Evolutionary conservation across 768 basidiomycete species (phyloP).

Genomic region (Pleurotus giganteus): DNA sequence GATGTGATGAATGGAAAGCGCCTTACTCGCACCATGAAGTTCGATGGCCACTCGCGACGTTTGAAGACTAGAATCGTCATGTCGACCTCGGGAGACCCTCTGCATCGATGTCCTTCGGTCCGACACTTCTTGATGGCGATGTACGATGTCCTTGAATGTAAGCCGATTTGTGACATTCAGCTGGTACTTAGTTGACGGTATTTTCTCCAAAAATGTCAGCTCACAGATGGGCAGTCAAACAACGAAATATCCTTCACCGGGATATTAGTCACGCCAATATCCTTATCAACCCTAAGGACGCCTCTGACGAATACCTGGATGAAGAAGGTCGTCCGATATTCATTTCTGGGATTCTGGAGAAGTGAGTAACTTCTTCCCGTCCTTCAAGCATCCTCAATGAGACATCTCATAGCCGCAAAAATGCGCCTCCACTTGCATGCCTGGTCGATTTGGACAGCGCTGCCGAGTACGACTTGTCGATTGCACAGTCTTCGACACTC

Average conservation of each 20-base stretch:
- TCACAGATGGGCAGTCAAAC: slow-evolving; percentile 9
- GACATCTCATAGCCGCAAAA: background rate
- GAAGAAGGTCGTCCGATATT: slow-evolving; percentile 4
- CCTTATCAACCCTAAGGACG: slow-evolving; percentile 11
- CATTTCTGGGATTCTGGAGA: slow-evolving; percentile 3
- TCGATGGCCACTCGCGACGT: background rate
- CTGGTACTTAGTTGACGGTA: background rate
- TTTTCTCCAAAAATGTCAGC: background rate
- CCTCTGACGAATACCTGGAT: background rate
- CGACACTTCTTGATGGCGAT: slow-evolving; percentile 8
- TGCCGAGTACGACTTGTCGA: background rate
- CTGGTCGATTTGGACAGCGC: background rate
- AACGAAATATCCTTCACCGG: slow-evolving; percentile 20
- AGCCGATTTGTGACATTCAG: background rate
- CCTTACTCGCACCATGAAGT: background rate
- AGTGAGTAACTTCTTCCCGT: background rate
- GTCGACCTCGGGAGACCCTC: slow-evolving; percentile 3
- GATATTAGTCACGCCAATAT: slow-evolving; percentile 26
- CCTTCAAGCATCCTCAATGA: background rate
- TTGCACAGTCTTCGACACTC: too few species aligned
- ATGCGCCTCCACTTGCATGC: background rate
- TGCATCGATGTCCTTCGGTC: slow-evolving; percentile 5
- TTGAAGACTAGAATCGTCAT: slow-evolving; percentile 8
- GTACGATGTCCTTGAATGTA: slow-evolving; percentile 12
- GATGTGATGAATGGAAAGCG: background rate